phyloP scores from a whole-genome alignment of 352 stramenopile species.

The Vaucheria bursata region DNA sequence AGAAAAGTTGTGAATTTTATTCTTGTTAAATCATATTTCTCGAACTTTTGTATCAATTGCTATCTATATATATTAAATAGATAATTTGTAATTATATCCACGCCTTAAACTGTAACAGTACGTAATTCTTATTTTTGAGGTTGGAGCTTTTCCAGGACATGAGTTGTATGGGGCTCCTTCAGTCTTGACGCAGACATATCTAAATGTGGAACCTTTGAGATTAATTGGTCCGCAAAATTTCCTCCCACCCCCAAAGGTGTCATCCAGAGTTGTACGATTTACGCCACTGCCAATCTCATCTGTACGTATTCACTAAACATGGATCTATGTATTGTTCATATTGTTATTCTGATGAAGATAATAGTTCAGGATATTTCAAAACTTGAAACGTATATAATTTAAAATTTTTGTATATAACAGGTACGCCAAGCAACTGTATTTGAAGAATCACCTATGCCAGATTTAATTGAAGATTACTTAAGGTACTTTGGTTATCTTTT shows the following conservation, averaged over 20 bases:
- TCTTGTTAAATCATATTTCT: no score
- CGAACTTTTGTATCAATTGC: no score
- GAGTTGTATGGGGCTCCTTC: background rate
- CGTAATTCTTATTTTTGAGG: no score
- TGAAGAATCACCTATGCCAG: background rate
- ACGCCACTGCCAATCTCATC: background rate
- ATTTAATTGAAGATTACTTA: background rate
- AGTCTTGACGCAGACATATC: background rate
- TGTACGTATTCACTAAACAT: background rate
- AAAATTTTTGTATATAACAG: background rate
- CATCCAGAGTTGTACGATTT: background rate
- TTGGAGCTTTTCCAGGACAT: background rate
- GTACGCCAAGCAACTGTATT: background rate
- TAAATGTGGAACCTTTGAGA: background rate
- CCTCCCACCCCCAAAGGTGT: conserved; percentile 6
- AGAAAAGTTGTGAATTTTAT: no score
- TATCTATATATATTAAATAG: no score
- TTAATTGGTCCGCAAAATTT: conserved; percentile 8
- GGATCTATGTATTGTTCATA: background rate
- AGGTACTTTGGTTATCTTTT: background rate
- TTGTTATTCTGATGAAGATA: background rate
- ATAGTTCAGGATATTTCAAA: background rate
- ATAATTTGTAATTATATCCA: no score
- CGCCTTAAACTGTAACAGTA: no score
- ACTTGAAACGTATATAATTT: background rate